Percentiles rank a stretch among this genome's conserved stretches.
phyloP scores from a whole-genome alignment of 352 stramenopile genomes.

The Thalassiosira oceanica region DNA sequence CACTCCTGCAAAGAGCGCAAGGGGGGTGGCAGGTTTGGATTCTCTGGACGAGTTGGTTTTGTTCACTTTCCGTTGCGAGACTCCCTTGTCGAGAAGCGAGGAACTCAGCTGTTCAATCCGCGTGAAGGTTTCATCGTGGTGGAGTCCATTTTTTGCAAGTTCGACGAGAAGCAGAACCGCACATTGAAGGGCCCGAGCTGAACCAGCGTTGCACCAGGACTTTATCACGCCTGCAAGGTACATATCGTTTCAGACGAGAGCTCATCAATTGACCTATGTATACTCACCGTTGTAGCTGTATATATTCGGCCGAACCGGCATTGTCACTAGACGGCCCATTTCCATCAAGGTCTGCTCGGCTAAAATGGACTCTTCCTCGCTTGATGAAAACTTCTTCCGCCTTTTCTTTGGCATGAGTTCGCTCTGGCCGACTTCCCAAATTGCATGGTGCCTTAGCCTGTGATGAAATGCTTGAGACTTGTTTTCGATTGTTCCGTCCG shows the following conservation, averaged over 20 bases:
- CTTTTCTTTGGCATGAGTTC: slow-evolving; percentile 1
- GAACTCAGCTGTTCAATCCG: too few species aligned
- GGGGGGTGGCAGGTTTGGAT: too few species aligned
- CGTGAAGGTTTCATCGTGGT: slow-evolving; percentile 3
- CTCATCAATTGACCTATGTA: too few species aligned
- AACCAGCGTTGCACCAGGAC: slow-evolving; percentile 25
- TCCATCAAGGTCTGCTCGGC: slow-evolving; percentile 43
- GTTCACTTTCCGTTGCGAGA: too few species aligned
- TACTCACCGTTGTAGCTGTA: slow-evolving; percentile 51
- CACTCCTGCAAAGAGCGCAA: too few species aligned
- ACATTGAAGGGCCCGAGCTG: too few species aligned
- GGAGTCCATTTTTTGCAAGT: slow-evolving; percentile 1
- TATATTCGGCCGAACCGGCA: slow-evolving; percentile 37
- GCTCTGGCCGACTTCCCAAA: too few species aligned
- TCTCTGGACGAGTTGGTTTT: too few species aligned
- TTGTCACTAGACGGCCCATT: slow-evolving; percentile 25
- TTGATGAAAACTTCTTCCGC: slow-evolving; percentile 29
- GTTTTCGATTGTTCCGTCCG: slow-evolving; percentile 3
- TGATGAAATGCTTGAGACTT: not conserved
- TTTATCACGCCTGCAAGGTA: slow-evolving; percentile 30
- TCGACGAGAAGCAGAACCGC: too few species aligned
- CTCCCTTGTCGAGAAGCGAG: too few species aligned
- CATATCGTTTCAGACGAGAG: slow-evolving; percentile 1
- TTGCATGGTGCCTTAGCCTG: not conserved
- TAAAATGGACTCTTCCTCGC: slow-evolving; percentile 41